These are phyloP conservation scores for Phytophthora ohioensis DNA, from an alignment of 352 stramenopile genomes.

Conservation along the genomic window DNA sequence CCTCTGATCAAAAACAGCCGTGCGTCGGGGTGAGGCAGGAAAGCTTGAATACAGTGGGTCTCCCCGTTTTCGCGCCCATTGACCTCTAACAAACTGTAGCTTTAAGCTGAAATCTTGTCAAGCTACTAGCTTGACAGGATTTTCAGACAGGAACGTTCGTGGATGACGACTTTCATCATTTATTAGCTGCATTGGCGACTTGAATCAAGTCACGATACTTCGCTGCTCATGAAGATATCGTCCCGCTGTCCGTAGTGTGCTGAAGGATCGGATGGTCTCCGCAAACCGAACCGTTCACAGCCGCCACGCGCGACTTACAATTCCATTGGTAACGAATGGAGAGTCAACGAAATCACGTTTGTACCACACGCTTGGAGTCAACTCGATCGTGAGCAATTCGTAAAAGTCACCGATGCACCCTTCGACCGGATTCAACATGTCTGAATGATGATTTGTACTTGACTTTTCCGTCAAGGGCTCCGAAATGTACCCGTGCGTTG, in stretches of 20 bases:
- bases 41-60: not conserved
- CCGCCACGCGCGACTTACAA: slow-evolving; percentile 10
- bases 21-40: not conserved
- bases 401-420: not conserved
- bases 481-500: slow-evolving; percentile 16
- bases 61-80: too few relatives aligned
- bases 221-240: not conserved
- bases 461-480: slow-evolving; percentile 8
- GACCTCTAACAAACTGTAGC: too few relatives aligned
- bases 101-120: too few relatives aligned
- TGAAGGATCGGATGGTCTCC: not conserved
- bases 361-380: slow-evolving; percentile 11
- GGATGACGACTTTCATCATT: not conserved
- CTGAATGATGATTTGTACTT: slow-evolving; percentile 12
- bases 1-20: slow-evolving; percentile 1
- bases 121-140: not conserved
- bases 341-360: not conserved
- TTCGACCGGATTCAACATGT: slow-evolving; percentile 15
- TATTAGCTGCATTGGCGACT: not conserved
- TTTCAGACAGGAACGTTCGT: slow-evolving; percentile 9
- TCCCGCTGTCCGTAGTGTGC: not conserved
- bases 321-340: not conserved
- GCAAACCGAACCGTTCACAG: not conserved
- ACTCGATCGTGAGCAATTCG: not conserved
- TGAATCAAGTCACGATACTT: not conserved